A percentile compares a stretch with the other conserved stretches of the same genome.
These are phyloP conservation scores for Exophiala sp. DNA, from an alignment of 2,329 filamentous ascomycete species.

Conservation along the genomic window DNA sequence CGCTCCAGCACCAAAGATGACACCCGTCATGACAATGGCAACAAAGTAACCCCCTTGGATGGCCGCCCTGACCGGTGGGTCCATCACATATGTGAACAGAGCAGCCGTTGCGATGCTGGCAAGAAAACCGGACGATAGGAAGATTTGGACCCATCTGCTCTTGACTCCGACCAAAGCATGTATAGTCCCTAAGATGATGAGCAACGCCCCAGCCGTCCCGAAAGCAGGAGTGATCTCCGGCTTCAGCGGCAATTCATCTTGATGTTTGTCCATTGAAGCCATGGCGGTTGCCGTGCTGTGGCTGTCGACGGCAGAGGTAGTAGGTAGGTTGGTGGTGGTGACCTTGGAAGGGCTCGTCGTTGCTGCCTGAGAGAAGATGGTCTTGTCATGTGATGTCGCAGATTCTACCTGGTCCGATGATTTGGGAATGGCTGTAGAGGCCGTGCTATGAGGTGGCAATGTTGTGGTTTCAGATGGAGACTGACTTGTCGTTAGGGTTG, in stretches of 20 bases:
- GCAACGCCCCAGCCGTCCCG: conserved; percentile 68
- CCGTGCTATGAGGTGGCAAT: not conserved
- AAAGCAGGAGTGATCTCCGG: conserved; percentile 75
- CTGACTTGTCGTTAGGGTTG: conserved; percentile 12
- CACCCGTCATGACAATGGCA: conserved; percentile 65
- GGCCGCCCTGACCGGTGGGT: conserved; percentile 64
- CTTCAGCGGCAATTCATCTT: conserved; percentile 56
- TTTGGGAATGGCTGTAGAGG: conserved; percentile 1
- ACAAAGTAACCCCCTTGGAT: conserved; percentile 84
- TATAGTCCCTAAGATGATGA: conserved; percentile 64
- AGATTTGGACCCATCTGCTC: conserved; percentile 70
- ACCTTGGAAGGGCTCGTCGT: conserved; percentile 9
- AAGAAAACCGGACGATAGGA: conserved; percentile 70
- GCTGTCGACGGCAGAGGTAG: conserved; percentile 14
- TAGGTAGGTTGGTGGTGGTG: conserved; percentile 13
- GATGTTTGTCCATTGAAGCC: not conserved
- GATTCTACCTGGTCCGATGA: conserved; percentile 4
- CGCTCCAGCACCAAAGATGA: conserved; percentile 65
- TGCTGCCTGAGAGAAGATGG: not conserved
- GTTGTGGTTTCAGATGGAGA: conserved; percentile 4
- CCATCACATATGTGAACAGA: conserved; percentile 84
- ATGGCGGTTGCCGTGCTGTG: conserved; percentile 12
- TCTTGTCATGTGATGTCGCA: not conserved
- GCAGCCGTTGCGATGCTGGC: conserved; percentile 67
- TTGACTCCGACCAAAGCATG: conserved; percentile 77